Percentiles rank a stretch among this genome's conserved stretches.
These are phyloP conservation scores for Lindgomyces ingoldianus DNA, from an alignment of 495 filamentous ascomycete species.

Conservation along the genomic window DNA sequence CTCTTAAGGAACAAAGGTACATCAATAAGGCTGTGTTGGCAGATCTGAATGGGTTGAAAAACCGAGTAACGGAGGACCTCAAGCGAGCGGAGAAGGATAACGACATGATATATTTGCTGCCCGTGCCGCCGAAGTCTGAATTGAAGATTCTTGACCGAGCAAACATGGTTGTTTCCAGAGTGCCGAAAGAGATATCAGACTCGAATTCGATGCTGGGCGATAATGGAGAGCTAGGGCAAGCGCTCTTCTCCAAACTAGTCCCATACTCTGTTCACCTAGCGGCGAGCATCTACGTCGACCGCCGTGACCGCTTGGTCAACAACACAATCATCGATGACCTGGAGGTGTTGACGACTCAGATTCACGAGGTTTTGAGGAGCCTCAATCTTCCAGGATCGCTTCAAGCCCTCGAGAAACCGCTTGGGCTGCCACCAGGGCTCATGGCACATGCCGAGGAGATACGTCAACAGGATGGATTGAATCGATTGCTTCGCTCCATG, in stretches of 20 bases:
- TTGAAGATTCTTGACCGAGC: constrained; percentile 83
- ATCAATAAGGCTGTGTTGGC: constrained; percentile 80
- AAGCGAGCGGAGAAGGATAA: constrained; percentile 96
- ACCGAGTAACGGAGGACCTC: constrained; percentile 77
- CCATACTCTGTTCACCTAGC: constrained; percentile 95
- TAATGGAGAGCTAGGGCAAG: constrained; percentile 74
- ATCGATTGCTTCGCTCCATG: constrained; percentile 71
- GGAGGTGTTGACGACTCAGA: constrained; percentile 73
- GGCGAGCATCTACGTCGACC: constrained; percentile 91
- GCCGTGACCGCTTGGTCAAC: constrained; percentile 84
- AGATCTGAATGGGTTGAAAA: constrained; percentile 82
- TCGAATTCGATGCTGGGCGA: constrained; percentile 78
- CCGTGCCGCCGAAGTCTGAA: constrained; percentile 86
- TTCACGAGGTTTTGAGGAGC: constrained; percentile 75
- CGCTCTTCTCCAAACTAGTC: constrained; percentile 87
- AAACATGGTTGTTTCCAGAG: constrained; percentile 78
- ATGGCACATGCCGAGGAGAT: constrained; percentile 93
- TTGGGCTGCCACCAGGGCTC: constrained; percentile 83
- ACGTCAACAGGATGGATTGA: constrained; percentile 83
- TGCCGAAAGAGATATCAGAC: constrained; percentile 80
- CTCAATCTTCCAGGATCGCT: constrained; percentile 90
- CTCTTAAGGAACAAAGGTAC: constrained; percentile 80
- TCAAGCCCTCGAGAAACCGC: constrained; percentile 91
- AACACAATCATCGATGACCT: constrained; percentile 80
- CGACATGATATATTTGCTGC: constrained; percentile 84